These are phyloP conservation scores for Wickerhamomyces canadensis DNA, from an alignment of 805 yeast species.

Conservation along the genomic window DNA sequence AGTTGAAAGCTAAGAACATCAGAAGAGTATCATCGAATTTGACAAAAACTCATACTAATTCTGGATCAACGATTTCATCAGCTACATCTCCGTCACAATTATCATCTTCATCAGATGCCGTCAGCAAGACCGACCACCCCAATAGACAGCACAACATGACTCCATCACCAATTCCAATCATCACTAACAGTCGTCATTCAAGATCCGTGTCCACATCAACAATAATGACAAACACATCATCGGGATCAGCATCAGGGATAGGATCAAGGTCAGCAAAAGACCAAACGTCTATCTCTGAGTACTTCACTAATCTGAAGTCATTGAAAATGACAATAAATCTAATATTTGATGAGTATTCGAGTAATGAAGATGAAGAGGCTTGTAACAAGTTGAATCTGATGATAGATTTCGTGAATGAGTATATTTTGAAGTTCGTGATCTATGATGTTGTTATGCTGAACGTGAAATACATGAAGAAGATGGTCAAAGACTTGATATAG, in stretches of 20 bases:
- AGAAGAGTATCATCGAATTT: background rate
- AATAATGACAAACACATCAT: conserved; percentile 1
- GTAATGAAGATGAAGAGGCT: conserved; percentile 2
- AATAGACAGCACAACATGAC: too few relatives aligned
- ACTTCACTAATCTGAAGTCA: conserved; percentile 5
- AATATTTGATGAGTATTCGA: conserved; percentile 3
- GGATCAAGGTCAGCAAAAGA: conserved; percentile 10
- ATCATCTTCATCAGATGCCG: too few relatives aligned
- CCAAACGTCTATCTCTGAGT: conserved; percentile 8
- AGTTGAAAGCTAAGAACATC: background rate
- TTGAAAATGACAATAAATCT: conserved; percentile 5
- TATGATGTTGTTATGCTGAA: conserved; percentile 3
- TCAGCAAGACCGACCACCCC: too few relatives aligned
- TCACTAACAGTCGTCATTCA: background rate
- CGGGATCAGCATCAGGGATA: conserved; percentile 6
- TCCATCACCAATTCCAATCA: background rate
- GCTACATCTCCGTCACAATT: too few relatives aligned
- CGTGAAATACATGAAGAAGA: conserved; percentile 1
- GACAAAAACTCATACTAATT: background rate
- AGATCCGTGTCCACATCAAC: conserved; percentile 4
- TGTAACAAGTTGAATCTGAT: conserved; percentile 4
- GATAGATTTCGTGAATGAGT: conserved; percentile 5
- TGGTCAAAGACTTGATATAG: background rate
- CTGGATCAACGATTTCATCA: too few relatives aligned
- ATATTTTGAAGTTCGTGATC: conserved; percentile 9